Evolutionary conservation across 2,329 filamentous ascomycete genomes (phyloP).

Genomic region (Gnomoniopsis smithogilvyi): DNA sequence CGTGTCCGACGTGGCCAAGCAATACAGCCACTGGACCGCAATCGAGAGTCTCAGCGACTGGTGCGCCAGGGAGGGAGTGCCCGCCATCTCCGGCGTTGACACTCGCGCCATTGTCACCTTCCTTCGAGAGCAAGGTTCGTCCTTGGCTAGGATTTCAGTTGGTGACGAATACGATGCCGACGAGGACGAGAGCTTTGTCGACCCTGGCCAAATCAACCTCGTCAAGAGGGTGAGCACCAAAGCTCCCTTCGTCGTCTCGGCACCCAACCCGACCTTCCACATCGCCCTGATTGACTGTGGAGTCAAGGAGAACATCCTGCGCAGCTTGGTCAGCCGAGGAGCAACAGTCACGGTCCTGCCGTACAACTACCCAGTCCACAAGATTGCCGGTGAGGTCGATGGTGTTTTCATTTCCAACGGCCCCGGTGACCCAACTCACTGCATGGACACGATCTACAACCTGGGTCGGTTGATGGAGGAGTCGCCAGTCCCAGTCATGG

Average conservation of each 20-base stretch:
- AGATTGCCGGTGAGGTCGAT: slow-evolving; percentile 96
- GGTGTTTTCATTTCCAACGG: slow-evolving; percentile 99
- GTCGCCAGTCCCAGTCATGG: slow-evolving; percentile 90
- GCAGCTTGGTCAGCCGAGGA: slow-evolving; percentile 86
- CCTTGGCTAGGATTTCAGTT: slow-evolving; percentile 87
- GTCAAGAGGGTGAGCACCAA: slow-evolving; percentile 97
- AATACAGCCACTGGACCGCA: slow-evolving; percentile 98
- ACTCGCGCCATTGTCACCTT: slow-evolving; percentile 95
- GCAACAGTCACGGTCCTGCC: slow-evolving; percentile 93
- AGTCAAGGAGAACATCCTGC: slow-evolving; percentile 99
- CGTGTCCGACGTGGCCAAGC: slow-evolving; percentile 86
- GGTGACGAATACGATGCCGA: slow-evolving; percentile 98
- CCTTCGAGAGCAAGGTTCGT: slow-evolving; percentile 94
- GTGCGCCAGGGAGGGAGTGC: slow-evolving; percentile 95
- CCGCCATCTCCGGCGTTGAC: slow-evolving; percentile 94
- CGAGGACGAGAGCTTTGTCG: slow-evolving; percentile 93
- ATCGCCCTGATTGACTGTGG: slow-evolving; percentile 95
- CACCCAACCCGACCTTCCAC: slow-evolving; percentile 78
- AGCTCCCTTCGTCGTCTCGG: slow-evolving; percentile 92
- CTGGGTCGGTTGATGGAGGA: slow-evolving; percentile 86
- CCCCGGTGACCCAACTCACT: slow-evolving; percentile 96
- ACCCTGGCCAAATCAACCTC: slow-evolving; percentile 94
- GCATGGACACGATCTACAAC: slow-evolving; percentile 91
- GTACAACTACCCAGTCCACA: slow-evolving; percentile 96
- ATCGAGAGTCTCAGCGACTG: slow-evolving; percentile 90